Conservation (phyloP, 2,329 filamentous ascomycete genomes). For the Fusarium circinatum region DNA sequence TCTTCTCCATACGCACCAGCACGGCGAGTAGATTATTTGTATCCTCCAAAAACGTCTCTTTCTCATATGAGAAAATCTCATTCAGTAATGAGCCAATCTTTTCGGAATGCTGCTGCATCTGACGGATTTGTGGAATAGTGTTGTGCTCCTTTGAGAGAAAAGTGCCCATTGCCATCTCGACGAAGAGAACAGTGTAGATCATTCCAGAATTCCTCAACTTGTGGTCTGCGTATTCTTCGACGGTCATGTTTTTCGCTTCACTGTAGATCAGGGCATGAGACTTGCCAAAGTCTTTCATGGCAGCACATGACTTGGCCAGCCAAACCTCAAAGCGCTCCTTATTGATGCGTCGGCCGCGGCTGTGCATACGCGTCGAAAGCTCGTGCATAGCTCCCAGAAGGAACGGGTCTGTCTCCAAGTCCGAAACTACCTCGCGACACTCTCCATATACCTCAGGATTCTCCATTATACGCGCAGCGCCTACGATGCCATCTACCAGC, state of each 20-base stretch:
- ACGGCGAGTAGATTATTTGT: background rate
- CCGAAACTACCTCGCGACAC: fast-evolving
- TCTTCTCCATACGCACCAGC: fast-evolving
- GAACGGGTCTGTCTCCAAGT: background rate
- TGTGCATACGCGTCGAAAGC: background rate
- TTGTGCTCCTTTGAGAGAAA: fast-evolving
- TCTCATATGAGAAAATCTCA: background rate
- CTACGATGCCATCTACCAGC: fast-evolving
- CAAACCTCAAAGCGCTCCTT: background rate
- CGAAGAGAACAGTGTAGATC: background rate
- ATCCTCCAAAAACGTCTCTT: background rate
- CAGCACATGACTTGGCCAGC: background rate
- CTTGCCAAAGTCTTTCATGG: background rate
- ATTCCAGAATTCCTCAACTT: background rate
- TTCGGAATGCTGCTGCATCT: background rate
- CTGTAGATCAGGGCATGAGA: background rate
- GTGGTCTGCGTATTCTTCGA: background rate
- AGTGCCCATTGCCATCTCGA: background rate
- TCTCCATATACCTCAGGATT: fast-evolving
- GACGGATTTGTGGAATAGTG: fast-evolving
- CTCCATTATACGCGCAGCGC: background rate
- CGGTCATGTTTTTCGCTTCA: background rate
- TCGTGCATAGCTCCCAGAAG: fast-evolving
- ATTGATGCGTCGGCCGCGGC: fast-evolving
- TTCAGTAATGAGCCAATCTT: fast-evolving